Evolutionary conservation across 768 basidiomycete genomes (phyloP).

Genomic region (Coprinopsis strossmayeri): DNA sequence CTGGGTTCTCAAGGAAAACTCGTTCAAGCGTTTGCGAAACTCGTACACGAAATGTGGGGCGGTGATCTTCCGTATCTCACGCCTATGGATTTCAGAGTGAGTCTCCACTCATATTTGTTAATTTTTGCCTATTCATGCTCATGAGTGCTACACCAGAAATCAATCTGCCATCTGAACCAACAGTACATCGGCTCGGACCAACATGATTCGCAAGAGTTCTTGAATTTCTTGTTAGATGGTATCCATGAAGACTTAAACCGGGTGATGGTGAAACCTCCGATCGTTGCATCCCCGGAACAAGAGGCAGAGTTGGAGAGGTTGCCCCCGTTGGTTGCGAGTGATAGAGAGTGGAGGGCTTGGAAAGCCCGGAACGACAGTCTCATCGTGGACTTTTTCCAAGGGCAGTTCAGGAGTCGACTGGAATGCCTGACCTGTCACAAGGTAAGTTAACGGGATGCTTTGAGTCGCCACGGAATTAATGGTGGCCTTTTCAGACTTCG

Average conservation of each 20-base stretch:
- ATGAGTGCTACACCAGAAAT: conserved; percentile 23
- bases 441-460: conserved; percentile 33
- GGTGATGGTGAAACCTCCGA: conserved; percentile 62
- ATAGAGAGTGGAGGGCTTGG: conserved; percentile 91
- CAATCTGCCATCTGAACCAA: conserved; percentile 42
- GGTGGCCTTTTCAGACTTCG: conserved; percentile 69
- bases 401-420: conserved; percentile 88
- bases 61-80: conserved; percentile 78
- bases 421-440: conserved; percentile 88
- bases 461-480: conserved; percentile 2
- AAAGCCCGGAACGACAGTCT: conserved; percentile 86
- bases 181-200: conserved; percentile 87
- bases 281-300: conserved; percentile 63
- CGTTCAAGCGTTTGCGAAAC: conserved; percentile 73
- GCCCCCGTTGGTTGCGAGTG: conserved; percentile 82
- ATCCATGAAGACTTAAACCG: conserved; percentile 87
- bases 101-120: conserved; percentile 16
- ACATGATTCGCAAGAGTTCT: conserved; percentile 97
- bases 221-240: conserved; percentile 89
- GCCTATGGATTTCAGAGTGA: conserved; percentile 79
- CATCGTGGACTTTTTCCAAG: conserved; percentile 96
- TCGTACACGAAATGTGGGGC: conserved; percentile 84
- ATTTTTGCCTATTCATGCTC: not conserved
- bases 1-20: conserved; percentile 84
- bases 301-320: conserved; percentile 87